Conservation (phyloP, 441 rosid species). For the Oxalis stricta region DNA sequence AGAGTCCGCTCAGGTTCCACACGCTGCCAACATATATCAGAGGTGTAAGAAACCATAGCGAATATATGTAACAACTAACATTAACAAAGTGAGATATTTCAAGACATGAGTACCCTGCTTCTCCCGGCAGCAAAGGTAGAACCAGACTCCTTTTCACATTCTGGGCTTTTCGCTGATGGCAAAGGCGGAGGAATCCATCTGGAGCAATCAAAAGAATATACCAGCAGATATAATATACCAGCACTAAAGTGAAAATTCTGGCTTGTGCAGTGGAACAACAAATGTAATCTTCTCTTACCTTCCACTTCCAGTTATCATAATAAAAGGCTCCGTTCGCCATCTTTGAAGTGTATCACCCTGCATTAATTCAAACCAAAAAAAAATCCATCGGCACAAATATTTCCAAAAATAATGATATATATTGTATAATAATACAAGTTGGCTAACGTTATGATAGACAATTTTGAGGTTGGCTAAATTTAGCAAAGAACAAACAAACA, state of each 20-base stretch:
- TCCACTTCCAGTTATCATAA: conserved; percentile 98
- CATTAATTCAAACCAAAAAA: conserved; percentile 9
- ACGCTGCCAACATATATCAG: conserved; percentile 40
- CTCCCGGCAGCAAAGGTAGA: conserved; percentile 90
- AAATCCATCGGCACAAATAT: conserved; percentile 6
- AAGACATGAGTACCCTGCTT: conserved; percentile 58
- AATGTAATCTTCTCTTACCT: conserved; percentile 37
- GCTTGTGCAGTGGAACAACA: conserved; percentile 9
- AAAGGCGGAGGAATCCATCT: conserved; percentile 94
- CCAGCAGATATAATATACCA: not conserved
- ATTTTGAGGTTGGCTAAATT: no score
- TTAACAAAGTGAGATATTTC: conserved; percentile 5
- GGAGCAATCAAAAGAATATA: conserved; percentile 6
- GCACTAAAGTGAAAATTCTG: no score
- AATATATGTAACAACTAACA: no score
- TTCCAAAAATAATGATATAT: no score
- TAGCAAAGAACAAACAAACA: no score
- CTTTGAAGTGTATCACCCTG: conserved; percentile 99
- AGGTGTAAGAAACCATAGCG: conserved; percentile 11
- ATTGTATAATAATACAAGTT: no score
- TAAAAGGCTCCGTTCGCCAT: conserved; percentile 97
- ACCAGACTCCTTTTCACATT: conserved; percentile 76
- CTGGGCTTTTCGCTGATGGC: conserved; percentile 59
- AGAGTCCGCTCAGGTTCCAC: conserved; percentile 73
- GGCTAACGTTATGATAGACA: no score